phyloP scores from a whole-genome alignment of 176 grass and related monocot genomes.

The Poa pratensis region DNA sequence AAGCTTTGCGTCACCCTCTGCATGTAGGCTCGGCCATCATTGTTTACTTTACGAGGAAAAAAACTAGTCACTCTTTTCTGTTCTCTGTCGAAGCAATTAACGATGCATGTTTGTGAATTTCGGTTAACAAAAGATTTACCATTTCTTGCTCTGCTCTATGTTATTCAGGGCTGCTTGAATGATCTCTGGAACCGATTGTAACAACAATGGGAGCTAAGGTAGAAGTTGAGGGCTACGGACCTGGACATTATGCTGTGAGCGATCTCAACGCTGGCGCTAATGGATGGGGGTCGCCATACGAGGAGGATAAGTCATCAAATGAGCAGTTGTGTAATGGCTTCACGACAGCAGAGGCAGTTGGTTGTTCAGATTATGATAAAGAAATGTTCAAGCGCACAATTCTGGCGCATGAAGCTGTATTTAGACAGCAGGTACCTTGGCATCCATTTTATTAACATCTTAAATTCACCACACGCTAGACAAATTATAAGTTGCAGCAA shows the following conservation, averaged over 20 bases:
- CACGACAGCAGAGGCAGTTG: neutral
- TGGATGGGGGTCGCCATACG: conserved; percentile 16
- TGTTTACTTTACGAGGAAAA: conserved; percentile 6
- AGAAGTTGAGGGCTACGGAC: conserved; percentile 14
- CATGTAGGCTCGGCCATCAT: neutral
- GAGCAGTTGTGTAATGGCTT: conserved; percentile 14
- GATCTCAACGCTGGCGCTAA: neutral
- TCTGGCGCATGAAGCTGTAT: conserved; percentile 26
- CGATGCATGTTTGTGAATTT: neutral
- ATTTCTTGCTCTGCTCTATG: conserved; percentile 46
- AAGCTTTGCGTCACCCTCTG: neutral
- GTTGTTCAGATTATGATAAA: conserved; percentile 22
- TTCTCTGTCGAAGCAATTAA: conserved; percentile 9
- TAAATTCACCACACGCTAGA: neutral
- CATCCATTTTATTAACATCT: neutral
- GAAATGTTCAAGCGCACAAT: conserved; percentile 40
- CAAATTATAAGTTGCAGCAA: neutral
- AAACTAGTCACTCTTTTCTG: neutral
- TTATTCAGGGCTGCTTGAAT: neutral
- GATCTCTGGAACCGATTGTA: neutral
- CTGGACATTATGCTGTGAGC: neutral
- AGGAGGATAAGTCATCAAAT: neutral
- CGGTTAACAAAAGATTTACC: conserved; percentile 14
- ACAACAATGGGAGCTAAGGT: conserved; percentile 17
- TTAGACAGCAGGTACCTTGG: conserved; percentile 23